Percentiles rank a stretch among this genome's conserved stretches.
These are phyloP conservation scores for Kodamaea alishanica DNA, from an alignment of 1,139 yeast species.

Conservation along the genomic window DNA sequence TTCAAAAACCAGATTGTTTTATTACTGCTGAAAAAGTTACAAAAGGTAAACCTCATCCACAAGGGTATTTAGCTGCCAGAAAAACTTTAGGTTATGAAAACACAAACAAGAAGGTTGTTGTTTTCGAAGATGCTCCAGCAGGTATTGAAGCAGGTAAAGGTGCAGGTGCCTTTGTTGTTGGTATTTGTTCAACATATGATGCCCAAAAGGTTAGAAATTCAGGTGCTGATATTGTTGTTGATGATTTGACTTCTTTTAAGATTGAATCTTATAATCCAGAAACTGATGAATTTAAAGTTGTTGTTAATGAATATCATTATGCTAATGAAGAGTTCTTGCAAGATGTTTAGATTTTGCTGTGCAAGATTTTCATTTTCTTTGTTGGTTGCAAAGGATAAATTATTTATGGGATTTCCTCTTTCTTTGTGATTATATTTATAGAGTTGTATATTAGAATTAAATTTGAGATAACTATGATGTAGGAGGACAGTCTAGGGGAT, in stretches of 20 bases:
- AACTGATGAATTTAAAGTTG: slow-evolving; percentile 47
- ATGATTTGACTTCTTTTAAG: slow-evolving; percentile 55
- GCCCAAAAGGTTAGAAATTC: slow-evolving; percentile 64
- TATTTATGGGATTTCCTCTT: background rate
- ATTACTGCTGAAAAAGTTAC: slow-evolving; percentile 77
- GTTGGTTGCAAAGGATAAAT: background rate
- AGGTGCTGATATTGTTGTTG: slow-evolving; percentile 79
- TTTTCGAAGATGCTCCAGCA: slow-evolving; percentile 86
- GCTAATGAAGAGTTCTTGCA: slow-evolving; percentile 45
- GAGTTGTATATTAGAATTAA: slow-evolving; percentile 12
- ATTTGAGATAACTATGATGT: too few species aligned
- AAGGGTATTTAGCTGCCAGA: slow-evolving; percentile 71
- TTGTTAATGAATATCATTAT: slow-evolving; percentile 42
- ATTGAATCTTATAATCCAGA: slow-evolving; percentile 42
- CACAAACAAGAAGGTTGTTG: slow-evolving; percentile 52
- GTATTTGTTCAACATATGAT: slow-evolving; percentile 77
- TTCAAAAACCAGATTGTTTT: slow-evolving; percentile 64
- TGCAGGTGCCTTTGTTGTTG: slow-evolving; percentile 80
- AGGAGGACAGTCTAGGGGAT: background rate
- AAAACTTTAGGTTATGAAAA: slow-evolving; percentile 51
- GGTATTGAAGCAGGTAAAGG: slow-evolving; percentile 83
- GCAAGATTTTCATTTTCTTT: background rate
- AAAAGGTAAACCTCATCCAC: slow-evolving; percentile 81
- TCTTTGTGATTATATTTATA: slow-evolving; percentile 5
- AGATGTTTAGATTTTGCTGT: slow-evolving; percentile 15